phyloP scores from a whole-genome alignment of 2,329 filamentous ascomycete genomes.

The Blumeria hordei region DNA sequence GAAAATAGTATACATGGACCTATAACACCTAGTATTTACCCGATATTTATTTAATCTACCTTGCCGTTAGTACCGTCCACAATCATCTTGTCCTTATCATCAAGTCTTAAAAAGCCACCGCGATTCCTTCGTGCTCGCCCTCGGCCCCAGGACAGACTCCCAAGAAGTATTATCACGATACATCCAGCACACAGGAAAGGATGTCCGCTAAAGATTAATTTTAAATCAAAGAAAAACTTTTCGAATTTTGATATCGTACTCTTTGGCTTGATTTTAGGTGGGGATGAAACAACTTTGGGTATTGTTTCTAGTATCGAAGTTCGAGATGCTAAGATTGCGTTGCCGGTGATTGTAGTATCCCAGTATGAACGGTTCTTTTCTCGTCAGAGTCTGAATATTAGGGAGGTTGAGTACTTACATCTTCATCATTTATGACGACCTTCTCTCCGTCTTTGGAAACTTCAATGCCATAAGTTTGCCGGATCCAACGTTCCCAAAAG shows the following conservation, averaged over 20 bases:
- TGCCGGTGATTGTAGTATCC: conserved; percentile 76
- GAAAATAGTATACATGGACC: no score
- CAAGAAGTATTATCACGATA: conserved; percentile 30
- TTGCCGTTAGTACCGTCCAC: conserved; percentile 25
- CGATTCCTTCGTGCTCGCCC: conserved; percentile 28
- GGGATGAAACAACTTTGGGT: conserved; percentile 23
- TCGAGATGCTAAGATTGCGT: conserved; percentile 69
- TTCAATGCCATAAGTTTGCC: conserved; percentile 83
- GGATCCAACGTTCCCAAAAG: conserved; percentile 95
- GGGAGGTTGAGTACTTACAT: conserved; percentile 34
- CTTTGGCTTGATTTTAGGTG: conserved; percentile 47
- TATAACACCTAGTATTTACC: not conserved
- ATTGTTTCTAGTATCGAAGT: conserved; percentile 18
- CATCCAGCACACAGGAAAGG: conserved; percentile 33
- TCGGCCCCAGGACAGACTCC: conserved; percentile 27
- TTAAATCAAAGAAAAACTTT: conserved; percentile 45
- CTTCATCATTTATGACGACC: conserved; percentile 91
- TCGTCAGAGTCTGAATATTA: conserved; percentile 4
- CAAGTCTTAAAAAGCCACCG: conserved; percentile 35
- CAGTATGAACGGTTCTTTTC: conserved; percentile 72
- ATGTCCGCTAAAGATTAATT: conserved; percentile 31
- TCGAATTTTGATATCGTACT: conserved; percentile 50
- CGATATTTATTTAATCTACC: conserved; percentile 19
- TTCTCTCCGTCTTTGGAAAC: conserved; percentile 62
- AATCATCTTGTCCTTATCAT: conserved; percentile 42